Base-by-base conservation (phyloP, 345 rosid genomes). In the Clarkia xantiana region DNA sequence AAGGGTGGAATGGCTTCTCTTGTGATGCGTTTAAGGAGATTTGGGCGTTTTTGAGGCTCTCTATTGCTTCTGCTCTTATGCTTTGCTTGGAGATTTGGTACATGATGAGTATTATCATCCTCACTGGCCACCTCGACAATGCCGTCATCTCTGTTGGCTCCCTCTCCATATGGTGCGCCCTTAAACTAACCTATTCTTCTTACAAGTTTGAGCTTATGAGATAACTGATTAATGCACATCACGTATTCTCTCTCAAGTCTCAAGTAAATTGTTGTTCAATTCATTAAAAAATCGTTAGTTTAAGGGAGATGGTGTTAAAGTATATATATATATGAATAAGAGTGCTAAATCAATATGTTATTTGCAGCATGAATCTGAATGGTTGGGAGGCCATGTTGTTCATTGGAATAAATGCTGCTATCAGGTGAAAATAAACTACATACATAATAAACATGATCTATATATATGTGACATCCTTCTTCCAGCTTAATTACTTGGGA, bases 11-110 rank as follows among this genome's bases (percentile, higher is more conserved):
- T 36, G 97, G 97, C 14, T 65, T 75, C 0, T 81, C 94, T 0
- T 63, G 67, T 75, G 40, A 60, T 18, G 93, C 97, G 0, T 81
- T 84, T 54, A 63, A 48, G 49, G 91, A 84, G 10, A 63, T 84
- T 4, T 81, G 93, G 89, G 75, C 68, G 1, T 84, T 84, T 34
- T 84, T 88, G 53, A 61, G 77, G 63, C 86, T 88, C 40, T 88
- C 93, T 3, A 52, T 79, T 45, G 86, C 86, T 13, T 88, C 93
- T 0, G 94, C 86, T 44, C 73, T 84, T 17, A 88, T 88, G 93
- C 84, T 81, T 40, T 88, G 94, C 67, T 65, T 87, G 18, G 94
- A 87, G 59, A 1, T 87, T 22, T 84, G 91, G 94, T 84, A 87
- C 54, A 77, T 84, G 82, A 84, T 76, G 91, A 81, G 88, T 46